Base-by-base conservation (phyloP, 331 rosid species). In the Pyracantha coccinea region DNA sequence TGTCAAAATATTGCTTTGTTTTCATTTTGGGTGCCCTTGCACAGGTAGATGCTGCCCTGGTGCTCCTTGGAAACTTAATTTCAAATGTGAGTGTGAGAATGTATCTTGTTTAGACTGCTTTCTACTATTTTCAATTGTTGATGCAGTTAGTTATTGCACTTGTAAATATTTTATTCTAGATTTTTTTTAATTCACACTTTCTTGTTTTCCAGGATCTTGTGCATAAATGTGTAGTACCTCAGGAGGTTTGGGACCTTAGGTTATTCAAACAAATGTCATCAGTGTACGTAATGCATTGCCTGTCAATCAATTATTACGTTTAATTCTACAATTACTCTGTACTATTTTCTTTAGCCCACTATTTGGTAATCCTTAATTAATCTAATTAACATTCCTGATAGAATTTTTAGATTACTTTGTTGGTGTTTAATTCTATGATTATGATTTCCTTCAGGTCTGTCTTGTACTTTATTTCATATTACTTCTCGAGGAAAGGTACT, bases 191-290 rank as follows among this genome's bases (percentile, higher is more conserved):
- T 31, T 67, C 25, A 15, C 75, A 12, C 24, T 64, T 72, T 81
- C 78, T 83, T 74, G 47, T 44, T 77, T 66, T 83, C 61, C 88
- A 93, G 98, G 98, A 88, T 81, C 72, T 78, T 69, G 61, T 83
- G 52, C 83, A 85, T 72, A 83, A 84, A 64, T 81, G 85, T 78
- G 85, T 83, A 23, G 80, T 91, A 78, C 95, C 97, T 81, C 96
- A 86, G 86, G 98, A 93, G 81, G 85, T 91, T 17, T 93, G 97
- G 98, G 98, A 93, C 71, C 95, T 91, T 78, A 85, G 86, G 74
- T 77, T 91, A 77, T 93, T 93, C 83, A 91, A 91, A 81, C 84
- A 83, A 50, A 83, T 84, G 65, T 87, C 94, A 19, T 90, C 97
- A 64, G 29, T 78, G 98, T 93, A 86, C 83, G 95, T 72, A 75